Base-by-base conservation (phyloP, 2,329 filamentous ascomycete genomes). In the Dactylellina sp. region DNA sequence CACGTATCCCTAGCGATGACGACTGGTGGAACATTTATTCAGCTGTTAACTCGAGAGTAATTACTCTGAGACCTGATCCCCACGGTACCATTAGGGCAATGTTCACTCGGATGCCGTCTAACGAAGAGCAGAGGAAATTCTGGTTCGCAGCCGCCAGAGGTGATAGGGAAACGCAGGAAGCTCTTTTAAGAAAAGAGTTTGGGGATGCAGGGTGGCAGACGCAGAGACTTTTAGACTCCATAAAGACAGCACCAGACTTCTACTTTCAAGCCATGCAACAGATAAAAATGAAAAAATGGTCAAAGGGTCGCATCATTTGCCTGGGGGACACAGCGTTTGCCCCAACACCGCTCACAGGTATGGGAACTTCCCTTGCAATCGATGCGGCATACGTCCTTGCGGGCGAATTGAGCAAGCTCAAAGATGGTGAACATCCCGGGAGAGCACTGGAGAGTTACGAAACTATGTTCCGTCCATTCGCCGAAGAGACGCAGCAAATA, bases 341-440 rank as follows among this genome's bases (percentile, higher is more conserved):
- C 22, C 84, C 85, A 0, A 82, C 83, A 0, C 82, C 83, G 0
- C 72, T 84, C 2, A 84, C 83, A 0, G 87, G 86, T 0, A 83
- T 84, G 80, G 86, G 86, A 0, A 86, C 85, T 0, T 84, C 83
- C 1, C 76, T 81, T 0, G 83, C 83, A 0, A 77, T 88, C 0
- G 77, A 85, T 0, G 84, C 84, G 0, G 85, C 85, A 0, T 89
- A 88, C 76, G 79, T 87, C 1, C 80, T 89, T 2, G 86, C 86
- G 0, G 87, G 87, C 1, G 86, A 87, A 79, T 79, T 86, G 12
- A 75, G 75, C 7, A 78, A 76, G 55, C 76, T 80, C 7, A 72
- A 78, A 20, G 75, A 75, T 0, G 28, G 71, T 9, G 76, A 79
- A 42, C 63, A 65, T 42, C 57, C 56, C 0, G 75, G 79, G 11